A percentile compares a stretch with the other conserved stretches of the same genome.
Evolutionary conservation across 2,329 filamentous ascomycete genomes (phyloP).

Genomic region (Alternaria atra): DNA sequence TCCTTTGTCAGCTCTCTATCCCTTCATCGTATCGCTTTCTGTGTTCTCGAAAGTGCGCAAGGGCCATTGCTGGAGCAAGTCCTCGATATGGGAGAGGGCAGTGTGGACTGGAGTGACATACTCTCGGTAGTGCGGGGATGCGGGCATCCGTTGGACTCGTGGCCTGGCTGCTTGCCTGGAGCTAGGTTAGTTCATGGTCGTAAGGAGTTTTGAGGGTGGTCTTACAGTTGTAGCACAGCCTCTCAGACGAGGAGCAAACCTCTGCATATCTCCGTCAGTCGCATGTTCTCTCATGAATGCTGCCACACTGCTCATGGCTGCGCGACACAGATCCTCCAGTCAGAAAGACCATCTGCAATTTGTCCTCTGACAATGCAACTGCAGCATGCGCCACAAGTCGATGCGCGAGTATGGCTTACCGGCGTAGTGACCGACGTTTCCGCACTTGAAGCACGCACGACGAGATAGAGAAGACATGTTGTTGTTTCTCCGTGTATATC

Average conservation of each 20-base stretch:
- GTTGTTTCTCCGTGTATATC: constrained; percentile 44
- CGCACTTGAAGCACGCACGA: constrained; percentile 64
- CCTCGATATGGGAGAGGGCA: constrained; percentile 2
- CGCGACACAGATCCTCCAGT: constrained; percentile 28
- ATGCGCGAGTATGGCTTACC: constrained; percentile 45
- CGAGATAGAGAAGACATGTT: constrained; percentile 63
- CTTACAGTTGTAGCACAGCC: constrained; percentile 99
- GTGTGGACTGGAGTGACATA: constrained; percentile 53
- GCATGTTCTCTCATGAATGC: constrained; percentile 7
- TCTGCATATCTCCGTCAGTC: constrained; percentile 61
- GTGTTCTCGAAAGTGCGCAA: background rate
- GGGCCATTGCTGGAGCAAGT: background rate
- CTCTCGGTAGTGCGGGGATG: constrained; percentile 94
- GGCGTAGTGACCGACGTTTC: constrained; percentile 64
- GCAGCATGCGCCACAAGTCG: constrained; percentile 27
- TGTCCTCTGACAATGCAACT: constrained; percentile 24
- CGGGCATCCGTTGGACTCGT: constrained; percentile 98
- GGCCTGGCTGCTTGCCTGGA: constrained; percentile 84
- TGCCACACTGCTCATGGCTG: constrained; percentile 22
- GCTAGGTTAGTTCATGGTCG: constrained; percentile 18
- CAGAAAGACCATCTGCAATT: constrained; percentile 25
- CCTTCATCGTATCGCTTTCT: background rate
- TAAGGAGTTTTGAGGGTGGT: constrained; percentile 25
- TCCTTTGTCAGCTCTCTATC: constrained; percentile 22
- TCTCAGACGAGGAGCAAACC: constrained; percentile 97